Evolutionary conservation across 176 grass and related monocot species (phyloP), one percentile per base, ranked within the genome.

Genomic region (Phoenix dactylifera): DNA sequence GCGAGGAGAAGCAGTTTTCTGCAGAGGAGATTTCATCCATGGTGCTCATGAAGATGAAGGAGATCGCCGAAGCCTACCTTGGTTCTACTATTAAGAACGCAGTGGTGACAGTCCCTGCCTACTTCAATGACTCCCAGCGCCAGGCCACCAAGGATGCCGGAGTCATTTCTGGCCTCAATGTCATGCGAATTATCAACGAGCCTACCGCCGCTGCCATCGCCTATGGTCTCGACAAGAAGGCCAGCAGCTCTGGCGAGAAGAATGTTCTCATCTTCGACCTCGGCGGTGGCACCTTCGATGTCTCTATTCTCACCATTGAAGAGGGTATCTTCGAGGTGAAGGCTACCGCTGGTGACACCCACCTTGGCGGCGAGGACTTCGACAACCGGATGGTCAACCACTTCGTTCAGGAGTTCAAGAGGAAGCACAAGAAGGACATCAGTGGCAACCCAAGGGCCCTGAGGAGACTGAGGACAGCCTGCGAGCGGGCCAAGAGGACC

Each of bases 351-450:
- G 83, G 83, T 64, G 83, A 85, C 54, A 85, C 83, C 15, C 83
- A 85, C 72, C 83, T 77, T 22, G 82, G 82, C 28, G 82, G 82
- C 68, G 82, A 85, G 72, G 82, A 85, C 63, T 85, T 85, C 3
- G 82, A 85, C 52, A 79, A 85, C 76, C 78, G 82, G 52, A 80
- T 85, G 82, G 82, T 80, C 2, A 85, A 80, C 67, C 82, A 85
- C 76, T 85, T 85, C 0, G 82, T 76, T 23, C 76, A 80, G 72
- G 76, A 85, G 82, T 85, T 85, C 18, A 80, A 76, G 52, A 85
- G 82, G 52, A 85, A 85, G 76, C 79, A 68, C 58, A 85, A 80
- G 67, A 80, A 85, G 76, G 76, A 85, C 24, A 85, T 85, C 58
- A 85, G 67, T n/a, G 76, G 76, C 76, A 85, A 85, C 67, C 72